phyloP scores from a whole-genome alignment of 345 rosid genomes.

The Crucihimalaya himalaica region DNA sequence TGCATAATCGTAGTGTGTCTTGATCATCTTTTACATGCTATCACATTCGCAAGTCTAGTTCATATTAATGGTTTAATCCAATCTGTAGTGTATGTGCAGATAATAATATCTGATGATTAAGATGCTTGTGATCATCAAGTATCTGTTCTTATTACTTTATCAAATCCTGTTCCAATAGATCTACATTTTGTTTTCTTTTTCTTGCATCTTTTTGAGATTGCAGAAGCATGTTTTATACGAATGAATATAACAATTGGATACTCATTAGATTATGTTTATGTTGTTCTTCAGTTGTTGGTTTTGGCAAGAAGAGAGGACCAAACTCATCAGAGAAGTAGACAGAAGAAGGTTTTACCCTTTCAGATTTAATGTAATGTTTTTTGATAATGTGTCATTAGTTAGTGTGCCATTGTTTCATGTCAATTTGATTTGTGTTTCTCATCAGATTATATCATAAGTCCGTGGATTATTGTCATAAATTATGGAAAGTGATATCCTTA shows the following conservation, averaged over 20 bases:
- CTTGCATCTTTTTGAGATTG: too few species aligned
- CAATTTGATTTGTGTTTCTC: background rate
- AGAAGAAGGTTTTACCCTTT: background rate
- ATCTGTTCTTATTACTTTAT: background rate
- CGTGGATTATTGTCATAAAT: too few species aligned
- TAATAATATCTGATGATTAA: too few species aligned
- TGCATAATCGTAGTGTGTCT: background rate
- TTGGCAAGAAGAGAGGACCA: constrained; percentile 97
- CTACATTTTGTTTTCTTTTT: too few species aligned
- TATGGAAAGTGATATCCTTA: too few species aligned
- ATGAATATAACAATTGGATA: background rate
- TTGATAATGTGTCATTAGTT: background rate
- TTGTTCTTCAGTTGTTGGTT: constrained; percentile 67
- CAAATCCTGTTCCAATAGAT: background rate
- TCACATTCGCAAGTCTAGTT: too few species aligned
- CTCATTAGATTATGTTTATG: background rate
- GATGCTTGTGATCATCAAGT: background rate
- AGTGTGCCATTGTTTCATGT: background rate
- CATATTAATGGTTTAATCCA: background rate
- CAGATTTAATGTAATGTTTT: background rate
- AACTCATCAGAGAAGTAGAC: constrained; percentile 90
- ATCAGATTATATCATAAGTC: background rate
- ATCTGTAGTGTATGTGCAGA: background rate
- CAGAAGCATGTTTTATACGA: too few species aligned
- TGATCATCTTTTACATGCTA: background rate